A percentile compares a stretch with the other conserved stretches of the same genome.
Conservation (phyloP, 2,329 filamentous ascomycete species). For the Cladophialophora carrionii region DNA sequence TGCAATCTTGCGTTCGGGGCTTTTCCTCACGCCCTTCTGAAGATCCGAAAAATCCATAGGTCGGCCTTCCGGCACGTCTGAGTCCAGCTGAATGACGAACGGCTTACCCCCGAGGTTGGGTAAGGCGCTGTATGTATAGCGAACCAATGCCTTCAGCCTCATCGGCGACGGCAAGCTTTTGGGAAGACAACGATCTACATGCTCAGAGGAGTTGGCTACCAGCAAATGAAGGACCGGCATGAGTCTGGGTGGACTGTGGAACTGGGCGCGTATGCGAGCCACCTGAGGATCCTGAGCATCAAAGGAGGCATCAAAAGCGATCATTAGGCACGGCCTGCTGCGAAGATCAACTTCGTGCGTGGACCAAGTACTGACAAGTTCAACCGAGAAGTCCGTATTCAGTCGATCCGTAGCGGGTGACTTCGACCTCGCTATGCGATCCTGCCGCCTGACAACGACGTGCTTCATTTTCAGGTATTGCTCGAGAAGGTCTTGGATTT, state of each 20-base stretch:
- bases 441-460: constrained; percentile 38
- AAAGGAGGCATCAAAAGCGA: constrained; percentile 52
- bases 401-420: constrained; percentile 19
- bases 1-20: constrained; percentile 31
- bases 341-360: constrained; percentile 45
- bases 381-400: constrained; percentile 42
- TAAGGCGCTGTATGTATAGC: constrained; percentile 34
- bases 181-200: constrained; percentile 51
- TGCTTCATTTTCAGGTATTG: constrained; percentile 50
- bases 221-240: constrained; percentile 51
- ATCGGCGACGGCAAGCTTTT: constrained; percentile 32
- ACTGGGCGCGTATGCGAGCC: constrained; percentile 45
- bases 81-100: constrained; percentile 30
- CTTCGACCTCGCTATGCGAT: constrained; percentile 39
- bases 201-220: constrained; percentile 52
- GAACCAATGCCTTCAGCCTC: constrained; percentile 36
- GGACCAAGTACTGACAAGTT: constrained; percentile 43
- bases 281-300: constrained; percentile 46
- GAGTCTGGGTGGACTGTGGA: constrained; percentile 40
- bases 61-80: constrained; percentile 34
- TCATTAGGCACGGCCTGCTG: constrained; percentile 43
- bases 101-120: constrained; percentile 35
- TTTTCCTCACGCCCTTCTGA: constrained; percentile 42
- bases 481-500: constrained; percentile 47
- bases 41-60: constrained; percentile 41